Evolutionary conservation across 257 asterid genomes (phyloP).

Genomic region (Prunella vulgaris): DNA sequence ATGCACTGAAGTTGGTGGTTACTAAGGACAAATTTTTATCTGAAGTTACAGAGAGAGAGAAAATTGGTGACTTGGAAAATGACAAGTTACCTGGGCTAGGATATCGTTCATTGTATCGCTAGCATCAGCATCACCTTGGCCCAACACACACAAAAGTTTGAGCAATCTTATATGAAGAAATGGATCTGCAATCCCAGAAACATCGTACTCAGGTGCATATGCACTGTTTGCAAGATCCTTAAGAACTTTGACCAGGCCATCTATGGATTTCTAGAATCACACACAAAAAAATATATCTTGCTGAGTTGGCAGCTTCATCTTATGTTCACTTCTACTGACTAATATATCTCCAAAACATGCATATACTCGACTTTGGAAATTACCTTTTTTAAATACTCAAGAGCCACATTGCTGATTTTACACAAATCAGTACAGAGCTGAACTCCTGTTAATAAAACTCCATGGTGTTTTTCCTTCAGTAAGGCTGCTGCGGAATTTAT

Average conservation of each 20-base stretch:
- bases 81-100: constrained; percentile 77
- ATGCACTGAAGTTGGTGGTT: not conserved
- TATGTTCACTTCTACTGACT: constrained; percentile 1
- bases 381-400: constrained; percentile 80
- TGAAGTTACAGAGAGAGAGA: not conserved
- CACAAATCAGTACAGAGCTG: constrained; percentile 83
- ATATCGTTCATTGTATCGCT: constrained; percentile 92
- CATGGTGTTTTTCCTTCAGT: constrained; percentile 96
- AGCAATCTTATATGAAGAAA: constrained; percentile 83
- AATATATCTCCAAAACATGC: constrained; percentile 7
- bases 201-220: constrained; percentile 82
- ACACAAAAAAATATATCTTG: not conserved
- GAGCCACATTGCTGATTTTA: constrained; percentile 73
- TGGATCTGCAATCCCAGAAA: constrained; percentile 88
- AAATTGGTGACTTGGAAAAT: not conserved
- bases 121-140: constrained; percentile 82
- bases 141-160: constrained; percentile 64
- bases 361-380: not conserved
- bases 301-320: constrained; percentile 14
- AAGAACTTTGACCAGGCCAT: constrained; percentile 72
- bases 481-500: constrained; percentile 72
- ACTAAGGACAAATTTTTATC: not conserved
- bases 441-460: constrained; percentile 86
- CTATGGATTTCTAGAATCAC: constrained; percentile 70
- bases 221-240: constrained; percentile 86